Percentiles rank a stretch among this genome's conserved stretches.
Conservation (phyloP, 495 filamentous ascomycete genomes). For the Xylaria flabelliformis region DNA sequence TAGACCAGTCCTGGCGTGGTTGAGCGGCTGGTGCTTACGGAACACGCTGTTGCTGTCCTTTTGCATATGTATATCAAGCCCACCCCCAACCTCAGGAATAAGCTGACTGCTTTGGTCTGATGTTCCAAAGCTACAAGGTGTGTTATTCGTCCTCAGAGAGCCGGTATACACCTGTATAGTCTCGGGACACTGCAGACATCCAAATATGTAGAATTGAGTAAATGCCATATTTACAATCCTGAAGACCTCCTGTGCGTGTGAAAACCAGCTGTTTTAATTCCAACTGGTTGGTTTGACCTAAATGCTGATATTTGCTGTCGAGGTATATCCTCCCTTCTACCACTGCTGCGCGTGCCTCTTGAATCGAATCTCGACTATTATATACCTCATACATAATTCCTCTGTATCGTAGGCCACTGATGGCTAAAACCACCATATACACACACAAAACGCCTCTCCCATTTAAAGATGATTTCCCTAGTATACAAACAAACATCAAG, state of each 20-base stretch:
- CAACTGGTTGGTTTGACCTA: constrained; percentile 18
- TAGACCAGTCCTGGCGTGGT: neutral
- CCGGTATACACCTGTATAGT: neutral
- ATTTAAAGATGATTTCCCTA: neutral
- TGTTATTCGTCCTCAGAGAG: neutral
- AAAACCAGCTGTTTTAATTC: constrained; percentile 3
- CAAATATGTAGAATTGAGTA: constrained; percentile 21
- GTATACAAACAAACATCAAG: constrained; percentile 24
- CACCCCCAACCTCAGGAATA: constrained; percentile 8
- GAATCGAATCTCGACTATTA: constrained; percentile 10
- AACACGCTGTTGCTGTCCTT: constrained; percentile 14
- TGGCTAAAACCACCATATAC: constrained; percentile 3
- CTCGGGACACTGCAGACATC: constrained; percentile 6
- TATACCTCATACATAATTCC: constrained; percentile 25
- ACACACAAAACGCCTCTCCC: constrained; percentile 6
- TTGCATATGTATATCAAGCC: constrained; percentile 26
- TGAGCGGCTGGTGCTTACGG: constrained; percentile 19
- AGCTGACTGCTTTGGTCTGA: constrained; percentile 14
- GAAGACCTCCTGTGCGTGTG: neutral
- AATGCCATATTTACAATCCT: constrained; percentile 15
- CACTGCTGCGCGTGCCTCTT: constrained; percentile 4
- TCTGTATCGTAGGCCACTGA: constrained; percentile 12
- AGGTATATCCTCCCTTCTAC: constrained; percentile 27
- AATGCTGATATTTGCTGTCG: constrained; percentile 20
- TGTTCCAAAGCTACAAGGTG: constrained; percentile 4